A percentile compares a stretch with the other conserved stretches of the same genome.
phyloP scores from a whole-genome alignment of 1,139 yeast species.

The Debaryomyces sp. region DNA sequence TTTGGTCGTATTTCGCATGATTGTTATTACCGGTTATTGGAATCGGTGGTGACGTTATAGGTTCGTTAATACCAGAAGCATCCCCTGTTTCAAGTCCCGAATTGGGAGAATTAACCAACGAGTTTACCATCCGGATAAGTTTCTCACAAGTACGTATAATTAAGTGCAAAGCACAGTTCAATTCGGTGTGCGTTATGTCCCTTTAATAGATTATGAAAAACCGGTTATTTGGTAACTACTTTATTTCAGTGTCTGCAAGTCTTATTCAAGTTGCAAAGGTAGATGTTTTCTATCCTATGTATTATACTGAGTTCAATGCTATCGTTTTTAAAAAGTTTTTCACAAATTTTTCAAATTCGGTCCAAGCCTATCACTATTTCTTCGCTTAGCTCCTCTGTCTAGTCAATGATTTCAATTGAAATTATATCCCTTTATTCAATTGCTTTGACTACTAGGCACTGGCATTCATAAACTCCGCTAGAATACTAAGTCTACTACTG shows the following conservation, averaged over 20 bases:
- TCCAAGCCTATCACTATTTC: background rate
- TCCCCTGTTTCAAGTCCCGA: slow-evolving; percentile 29
- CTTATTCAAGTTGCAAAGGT: background rate
- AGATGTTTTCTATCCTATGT: background rate
- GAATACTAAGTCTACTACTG: background rate
- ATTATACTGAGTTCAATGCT: background rate
- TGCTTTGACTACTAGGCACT: background rate
- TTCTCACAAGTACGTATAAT: background rate
- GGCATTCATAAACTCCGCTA: background rate
- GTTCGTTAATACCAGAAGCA: slow-evolving; percentile 24
- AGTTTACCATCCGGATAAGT: slow-evolving; percentile 15
- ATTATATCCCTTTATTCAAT: background rate
- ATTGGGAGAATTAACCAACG: slow-evolving; percentile 21
- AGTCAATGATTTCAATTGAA: background rate
- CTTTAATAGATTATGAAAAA: background rate
- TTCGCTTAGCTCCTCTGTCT: background rate
- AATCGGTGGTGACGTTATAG: slow-evolving; percentile 18
- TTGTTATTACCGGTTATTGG: slow-evolving; percentile 3
- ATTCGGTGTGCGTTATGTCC: background rate
- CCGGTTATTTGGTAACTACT: background rate
- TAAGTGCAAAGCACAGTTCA: background rate
- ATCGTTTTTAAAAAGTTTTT: background rate
- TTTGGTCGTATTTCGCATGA: slow-evolving; percentile 4
- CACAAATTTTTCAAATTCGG: background rate
- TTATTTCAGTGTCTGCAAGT: background rate